Conservation (phyloP, 2,329 filamentous ascomycete species). For the Trichoderma harzianum region DNA sequence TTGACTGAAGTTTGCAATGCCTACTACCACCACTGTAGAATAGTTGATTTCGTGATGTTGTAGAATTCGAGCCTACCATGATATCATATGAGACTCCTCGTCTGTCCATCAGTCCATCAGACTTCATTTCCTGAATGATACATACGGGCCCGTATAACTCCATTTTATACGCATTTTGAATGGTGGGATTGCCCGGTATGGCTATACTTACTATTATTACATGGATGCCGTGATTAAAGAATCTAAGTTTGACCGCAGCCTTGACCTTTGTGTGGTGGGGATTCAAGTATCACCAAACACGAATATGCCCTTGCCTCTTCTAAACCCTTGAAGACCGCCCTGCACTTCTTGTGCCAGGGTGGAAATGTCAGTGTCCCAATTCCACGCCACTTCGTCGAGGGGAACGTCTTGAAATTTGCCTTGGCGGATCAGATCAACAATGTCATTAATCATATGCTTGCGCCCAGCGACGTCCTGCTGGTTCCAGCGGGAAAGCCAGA, state of each 20-base stretch:
- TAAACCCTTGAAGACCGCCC: conserved; percentile 78
- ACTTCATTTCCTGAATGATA: not conserved
- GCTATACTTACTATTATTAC: not conserved
- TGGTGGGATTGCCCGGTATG: not conserved
- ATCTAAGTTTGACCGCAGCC: not conserved
- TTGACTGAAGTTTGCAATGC: not conserved
- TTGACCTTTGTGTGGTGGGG: not conserved
- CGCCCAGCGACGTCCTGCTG: conserved; percentile 71
- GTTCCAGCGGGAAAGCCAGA: conserved; percentile 93
- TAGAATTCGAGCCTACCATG: not conserved
- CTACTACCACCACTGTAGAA: no score
- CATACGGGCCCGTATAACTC: not conserved
- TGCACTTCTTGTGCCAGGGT: conserved; percentile 71
- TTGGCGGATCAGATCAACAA: conserved; percentile 69
- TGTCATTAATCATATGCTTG: conserved; percentile 76
- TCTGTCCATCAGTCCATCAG: not conserved
- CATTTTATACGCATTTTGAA: not conserved
- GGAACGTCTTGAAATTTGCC: conserved; percentile 82
- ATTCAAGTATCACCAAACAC: conserved; percentile 63
- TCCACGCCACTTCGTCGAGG: conserved; percentile 78
- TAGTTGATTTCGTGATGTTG: not conserved
- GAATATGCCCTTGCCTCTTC: conserved; percentile 86
- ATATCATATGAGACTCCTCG: not conserved
- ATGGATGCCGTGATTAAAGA: not conserved
- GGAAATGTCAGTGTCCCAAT: conserved; percentile 71